Base-by-base conservation (phyloP, 2,329 filamentous ascomycete species). In the Colletotrichum magnum region DNA sequence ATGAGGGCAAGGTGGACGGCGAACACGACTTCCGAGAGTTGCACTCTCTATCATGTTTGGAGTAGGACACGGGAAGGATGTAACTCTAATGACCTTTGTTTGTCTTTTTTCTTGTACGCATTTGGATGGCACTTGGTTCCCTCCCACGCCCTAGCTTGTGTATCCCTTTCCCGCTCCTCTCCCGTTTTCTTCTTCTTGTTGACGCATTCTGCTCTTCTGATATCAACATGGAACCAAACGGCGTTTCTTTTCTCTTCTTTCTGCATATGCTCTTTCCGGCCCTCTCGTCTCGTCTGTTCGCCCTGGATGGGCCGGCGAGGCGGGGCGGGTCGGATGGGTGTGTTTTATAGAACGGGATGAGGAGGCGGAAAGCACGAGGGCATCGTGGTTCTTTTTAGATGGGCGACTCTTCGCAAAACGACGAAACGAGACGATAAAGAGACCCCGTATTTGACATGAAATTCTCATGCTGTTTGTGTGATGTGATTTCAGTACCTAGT, bases 81-180 rank as follows among this genome's bases (percentile, higher is more conserved):
- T 69, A 67, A 69, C 56, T 69, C 32, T 69, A 67, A 69, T 69
- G 67, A 67, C 57, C 47, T 57, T 57, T 18, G 43, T 36, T 43
- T 57, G 52, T 36, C 47, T 10, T 24, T 32, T 18, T 43, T 47
- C 15, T 28, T 45, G 28, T 47, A 61, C 47, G 67, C 51, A 53
- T 58, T 67, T 52, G 67, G 63, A 61, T 60, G 50, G 39, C 64
- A 26, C 26, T 28, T 57, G 43, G 18, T 32, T 32, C 48, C 18
- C 51, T n/a, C 39, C 43, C 39, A 28, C 45, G 9, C 24, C 1
- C 43, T 39, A 4, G 26, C 18, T 28, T 45, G n/a, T 21, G n/a
- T 15, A n/a, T n/a, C 45, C 7, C 48, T 41, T 62, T 41, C 54
- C 24, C 45, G 21, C 43, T 36, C 12, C 41, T 32, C 28, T 32